Base-by-base conservation (phyloP, 345 rosid genomes). In the Erysimum cheiranthoides region DNA sequence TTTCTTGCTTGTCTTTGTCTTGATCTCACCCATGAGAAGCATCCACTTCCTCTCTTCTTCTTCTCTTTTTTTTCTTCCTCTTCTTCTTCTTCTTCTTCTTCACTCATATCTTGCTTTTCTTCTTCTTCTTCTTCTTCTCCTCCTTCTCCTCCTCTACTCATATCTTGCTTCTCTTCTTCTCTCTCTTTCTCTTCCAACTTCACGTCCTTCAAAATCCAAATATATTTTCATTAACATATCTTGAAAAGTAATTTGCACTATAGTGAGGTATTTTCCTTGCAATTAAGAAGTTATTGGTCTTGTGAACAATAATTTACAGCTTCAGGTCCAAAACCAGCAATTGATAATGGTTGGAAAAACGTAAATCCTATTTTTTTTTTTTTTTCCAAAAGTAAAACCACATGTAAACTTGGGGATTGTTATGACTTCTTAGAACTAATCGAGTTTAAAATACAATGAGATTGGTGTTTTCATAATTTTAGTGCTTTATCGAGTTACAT, bases 21-120 rank as follows among this genome's bases (percentile, higher is more conserved):
- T 63, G 79, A 83, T 70, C 82, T 88, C 80, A 87, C 78, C 93
- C 93, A 87, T 54, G 93, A 82, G 67, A 89, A 84, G 77, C 96
- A 90, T 32, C 93, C 93, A 50, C 76, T 81, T 81, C 81, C 85
- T 67, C 72, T 50, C 75, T 73, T 78, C 11, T 73, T 76, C 17
- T 66, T 42, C 60, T 34, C 50, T 71, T 34, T 64, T 57, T 66
- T 8, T 3, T 14, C 58, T 18, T 62, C 68, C 36, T 56, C 50
- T 40, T 79, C 76, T 14, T 27, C 61, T 57, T 18, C 76, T 30
- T 73, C 78, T 6, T 46, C 76, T 45, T 60, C 70, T 66, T 65
- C 8, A 27, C 68, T 67, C 61, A 31, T 39, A n/a, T 50, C 31
- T 18, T 71, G 51, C 38, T 69, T 47, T 18, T 39, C 71, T 21